phyloP scores from a whole-genome alignment of 2,329 filamentous ascomycete genomes.

The Monosporascus cannonballus region DNA sequence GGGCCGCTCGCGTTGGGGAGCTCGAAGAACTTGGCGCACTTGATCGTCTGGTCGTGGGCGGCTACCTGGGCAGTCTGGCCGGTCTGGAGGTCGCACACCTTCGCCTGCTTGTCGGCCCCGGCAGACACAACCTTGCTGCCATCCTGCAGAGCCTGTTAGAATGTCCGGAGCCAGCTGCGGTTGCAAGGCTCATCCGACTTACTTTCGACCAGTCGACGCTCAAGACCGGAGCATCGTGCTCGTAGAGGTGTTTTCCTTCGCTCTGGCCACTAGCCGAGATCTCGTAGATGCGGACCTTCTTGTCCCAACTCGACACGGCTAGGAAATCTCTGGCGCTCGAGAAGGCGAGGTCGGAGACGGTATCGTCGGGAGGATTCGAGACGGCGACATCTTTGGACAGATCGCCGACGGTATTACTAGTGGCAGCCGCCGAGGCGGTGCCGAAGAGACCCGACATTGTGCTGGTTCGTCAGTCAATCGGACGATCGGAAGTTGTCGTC shows the following conservation, averaged over 20 bases:
- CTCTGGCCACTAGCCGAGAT: constrained; percentile 72
- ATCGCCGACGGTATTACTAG: constrained; percentile 71
- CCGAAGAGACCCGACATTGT: constrained; percentile 62
- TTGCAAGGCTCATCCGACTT: constrained; percentile 25
- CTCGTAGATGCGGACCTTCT: constrained; percentile 95
- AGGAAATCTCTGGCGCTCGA: constrained; percentile 63
- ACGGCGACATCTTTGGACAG: constrained; percentile 83
- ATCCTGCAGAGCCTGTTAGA: constrained; percentile 54
- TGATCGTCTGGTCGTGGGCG: constrained; percentile 78
- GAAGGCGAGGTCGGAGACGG: constrained; percentile 82
- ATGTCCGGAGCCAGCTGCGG: not conserved
- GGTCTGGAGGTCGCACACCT: constrained; percentile 74
- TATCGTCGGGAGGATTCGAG: constrained; percentile 74
- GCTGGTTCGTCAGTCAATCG: constrained; percentile 1
- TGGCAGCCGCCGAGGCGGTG: constrained; percentile 47
- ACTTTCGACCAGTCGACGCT: constrained; percentile 86
- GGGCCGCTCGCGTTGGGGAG: constrained; percentile 55
- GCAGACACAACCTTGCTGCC: constrained; percentile 82
- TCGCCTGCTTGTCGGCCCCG: constrained; percentile 85
- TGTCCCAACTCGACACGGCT: constrained; percentile 92
- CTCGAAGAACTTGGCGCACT: constrained; percentile 72
- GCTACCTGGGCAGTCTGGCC: constrained; percentile 68
- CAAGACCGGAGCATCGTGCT: constrained; percentile 80
- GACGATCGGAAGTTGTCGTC: no score
- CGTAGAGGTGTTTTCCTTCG: constrained; percentile 78